A percentile compares a stretch with the other conserved stretches of the same genome.
Conservation (phyloP, 148 eudicot genomes). For the Rhododendron ferrugineum region DNA sequence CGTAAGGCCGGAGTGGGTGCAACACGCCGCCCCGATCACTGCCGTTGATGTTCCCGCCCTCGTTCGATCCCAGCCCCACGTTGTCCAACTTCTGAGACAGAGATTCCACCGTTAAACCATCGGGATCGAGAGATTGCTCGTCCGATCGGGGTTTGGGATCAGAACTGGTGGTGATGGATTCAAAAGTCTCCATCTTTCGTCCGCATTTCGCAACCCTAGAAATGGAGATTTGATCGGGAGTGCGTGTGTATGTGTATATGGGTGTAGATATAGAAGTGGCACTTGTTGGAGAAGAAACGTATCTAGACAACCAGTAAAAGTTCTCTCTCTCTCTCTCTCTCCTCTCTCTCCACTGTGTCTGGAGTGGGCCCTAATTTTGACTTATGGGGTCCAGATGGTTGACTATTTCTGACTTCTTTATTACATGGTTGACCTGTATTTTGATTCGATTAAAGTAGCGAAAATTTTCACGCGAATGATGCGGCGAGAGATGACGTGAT, state of each 20-base stretch:
- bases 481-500: neutral
- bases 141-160: neutral
- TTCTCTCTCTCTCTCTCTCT: neutral
- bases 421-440: neutral
- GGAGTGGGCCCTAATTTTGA: neutral
- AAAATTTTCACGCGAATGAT: neutral
- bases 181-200: slow-evolving; percentile 2
- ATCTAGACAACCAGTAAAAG: neutral
- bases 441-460: neutral
- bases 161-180: neutral
- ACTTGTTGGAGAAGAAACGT: neutral
- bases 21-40: neutral
- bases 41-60: neutral
- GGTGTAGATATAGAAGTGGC: neutral
- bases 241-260: no score
- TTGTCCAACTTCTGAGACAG: slow-evolving; percentile 14
- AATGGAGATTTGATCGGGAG: neutral
- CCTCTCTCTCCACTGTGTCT: neutral
- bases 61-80: neutral
- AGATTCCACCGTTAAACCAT: slow-evolving; percentile 12
- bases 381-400: neutral
- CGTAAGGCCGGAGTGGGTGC: slow-evolving; percentile 40
- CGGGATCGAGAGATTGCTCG: slow-evolving; percentile 2
- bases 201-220: slow-evolving; percentile 2
- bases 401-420: neutral